These are phyloP conservation scores for Sclerotinia trifoliorum DNA, from an alignment of 2,329 filamentous ascomycete genomes.

Conservation along the genomic window DNA sequence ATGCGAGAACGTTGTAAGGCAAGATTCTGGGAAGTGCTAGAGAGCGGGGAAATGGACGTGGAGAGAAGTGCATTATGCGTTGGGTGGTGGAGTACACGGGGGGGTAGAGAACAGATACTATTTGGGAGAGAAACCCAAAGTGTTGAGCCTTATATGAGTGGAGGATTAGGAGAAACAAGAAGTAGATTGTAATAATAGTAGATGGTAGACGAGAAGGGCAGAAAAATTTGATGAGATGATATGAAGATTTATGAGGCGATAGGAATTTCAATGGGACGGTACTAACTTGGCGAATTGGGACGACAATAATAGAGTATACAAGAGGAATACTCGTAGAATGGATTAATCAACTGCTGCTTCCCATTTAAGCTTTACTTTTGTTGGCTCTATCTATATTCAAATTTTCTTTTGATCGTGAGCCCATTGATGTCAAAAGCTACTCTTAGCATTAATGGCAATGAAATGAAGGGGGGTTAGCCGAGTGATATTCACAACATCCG, in stretches of 20 bases:
- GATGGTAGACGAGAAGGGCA: neutral
- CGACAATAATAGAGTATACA: neutral
- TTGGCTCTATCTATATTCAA: neutral
- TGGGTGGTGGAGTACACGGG: slow-evolving; percentile 63
- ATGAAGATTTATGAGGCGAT: slow-evolving; percentile 1
- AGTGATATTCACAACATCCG: neutral
- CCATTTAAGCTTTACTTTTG: neutral
- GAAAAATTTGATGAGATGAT: neutral
- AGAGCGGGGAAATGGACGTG: slow-evolving; percentile 68
- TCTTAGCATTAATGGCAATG: neutral
- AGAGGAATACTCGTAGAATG: neutral
- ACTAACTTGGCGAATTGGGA: neutral
- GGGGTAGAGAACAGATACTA: slow-evolving; percentile 38
- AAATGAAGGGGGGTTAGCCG: slow-evolving; percentile 1
- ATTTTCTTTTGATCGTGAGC: neutral
- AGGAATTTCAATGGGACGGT: neutral
- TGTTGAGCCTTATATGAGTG: slow-evolving; percentile 37
- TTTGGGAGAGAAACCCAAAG: slow-evolving; percentile 26
- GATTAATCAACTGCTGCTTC: neutral
- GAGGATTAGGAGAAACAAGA: slow-evolving; percentile 30
- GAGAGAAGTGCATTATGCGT: slow-evolving; percentile 64
- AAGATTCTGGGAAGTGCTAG: slow-evolving; percentile 65
- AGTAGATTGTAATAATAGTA: slow-evolving; percentile 33
- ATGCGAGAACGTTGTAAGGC: slow-evolving; percentile 59
- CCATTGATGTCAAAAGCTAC: neutral